A percentile compares a stretch with the other conserved stretches of the same genome.
phyloP scores from a whole-genome alignment of 106 monocot genomes.

The Allium fistulosum region DNA sequence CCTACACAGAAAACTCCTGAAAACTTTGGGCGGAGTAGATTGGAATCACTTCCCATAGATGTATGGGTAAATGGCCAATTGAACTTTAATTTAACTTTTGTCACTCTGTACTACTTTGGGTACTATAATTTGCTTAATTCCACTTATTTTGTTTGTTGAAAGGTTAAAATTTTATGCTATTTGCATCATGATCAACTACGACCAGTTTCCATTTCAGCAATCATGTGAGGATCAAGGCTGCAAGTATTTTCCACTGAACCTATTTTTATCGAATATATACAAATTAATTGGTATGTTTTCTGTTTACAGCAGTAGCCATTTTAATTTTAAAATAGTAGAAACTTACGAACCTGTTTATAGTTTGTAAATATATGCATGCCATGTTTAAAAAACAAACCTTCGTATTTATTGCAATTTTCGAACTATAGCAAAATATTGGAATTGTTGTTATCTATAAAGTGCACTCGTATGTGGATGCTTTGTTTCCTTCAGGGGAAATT shows the following conservation, averaged over 20 bases:
- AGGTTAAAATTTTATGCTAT: conserved; percentile 82
- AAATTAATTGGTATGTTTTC: too few relatives aligned
- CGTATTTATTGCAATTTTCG: too few relatives aligned
- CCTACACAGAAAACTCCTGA: conserved; percentile 58
- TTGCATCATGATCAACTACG: conserved; percentile 91
- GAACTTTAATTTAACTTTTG: not conserved
- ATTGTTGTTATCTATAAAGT: too few relatives aligned
- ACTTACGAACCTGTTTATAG: too few relatives aligned
- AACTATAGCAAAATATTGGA: too few relatives aligned
- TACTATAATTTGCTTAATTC: not conserved
- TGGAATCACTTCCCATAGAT: conserved; percentile 87
- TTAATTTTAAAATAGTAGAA: too few relatives aligned
- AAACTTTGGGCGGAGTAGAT: conserved; percentile 37
- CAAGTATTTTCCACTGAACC: conserved; percentile 22
- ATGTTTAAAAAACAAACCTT: too few relatives aligned
- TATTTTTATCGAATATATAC: too few relatives aligned
- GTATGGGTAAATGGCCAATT: conserved; percentile 45
- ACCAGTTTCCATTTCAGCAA: conserved; percentile 82
- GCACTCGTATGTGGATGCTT: too few relatives aligned
- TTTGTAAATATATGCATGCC: too few relatives aligned
- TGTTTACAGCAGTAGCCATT: too few relatives aligned
- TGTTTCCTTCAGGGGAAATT: too few relatives aligned
- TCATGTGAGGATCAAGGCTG: conserved; percentile 50
- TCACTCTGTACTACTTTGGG: not conserved
- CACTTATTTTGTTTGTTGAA: not conserved